These are phyloP conservation scores for Cichorium intybus DNA, from an alignment of 140 eudicot species.

Conservation along the genomic window DNA sequence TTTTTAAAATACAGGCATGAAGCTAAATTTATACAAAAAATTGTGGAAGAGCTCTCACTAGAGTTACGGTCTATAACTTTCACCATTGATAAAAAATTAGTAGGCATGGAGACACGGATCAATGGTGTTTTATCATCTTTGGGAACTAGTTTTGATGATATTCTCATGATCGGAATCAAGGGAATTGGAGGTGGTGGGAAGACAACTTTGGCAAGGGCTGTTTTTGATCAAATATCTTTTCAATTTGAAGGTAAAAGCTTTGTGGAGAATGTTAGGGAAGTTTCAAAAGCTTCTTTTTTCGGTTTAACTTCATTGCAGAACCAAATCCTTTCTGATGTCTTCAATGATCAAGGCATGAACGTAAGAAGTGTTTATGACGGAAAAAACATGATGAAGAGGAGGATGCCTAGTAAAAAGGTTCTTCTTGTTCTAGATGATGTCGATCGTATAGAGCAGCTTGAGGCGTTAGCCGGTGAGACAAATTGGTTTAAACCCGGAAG, in stretches of 20 bases:
- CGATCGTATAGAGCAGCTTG: background rate
- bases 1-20: background rate
- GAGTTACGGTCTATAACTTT: background rate
- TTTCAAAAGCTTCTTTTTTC: too few species aligned
- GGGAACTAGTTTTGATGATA: background rate
- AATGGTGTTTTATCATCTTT: background rate
- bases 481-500: background rate
- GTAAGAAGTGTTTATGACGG: background rate
- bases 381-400: background rate
- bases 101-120: background rate
- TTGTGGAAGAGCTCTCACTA: background rate
- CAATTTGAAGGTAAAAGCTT: too few species aligned
- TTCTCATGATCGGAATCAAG: background rate
- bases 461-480: background rate
- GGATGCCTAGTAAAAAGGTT: background rate
- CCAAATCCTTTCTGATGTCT: too few species aligned
- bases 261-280: too few species aligned
- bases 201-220: background rate
- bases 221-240: too few species aligned
- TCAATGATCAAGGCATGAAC: background rate
- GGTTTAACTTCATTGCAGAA: too few species aligned
- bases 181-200: background rate
- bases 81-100: background rate
- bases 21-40: background rate
- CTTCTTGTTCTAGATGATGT: background rate